phyloP scores from a whole-genome alignment of 495 filamentous ascomycete species.

The Hypoxylon fuscum region DNA sequence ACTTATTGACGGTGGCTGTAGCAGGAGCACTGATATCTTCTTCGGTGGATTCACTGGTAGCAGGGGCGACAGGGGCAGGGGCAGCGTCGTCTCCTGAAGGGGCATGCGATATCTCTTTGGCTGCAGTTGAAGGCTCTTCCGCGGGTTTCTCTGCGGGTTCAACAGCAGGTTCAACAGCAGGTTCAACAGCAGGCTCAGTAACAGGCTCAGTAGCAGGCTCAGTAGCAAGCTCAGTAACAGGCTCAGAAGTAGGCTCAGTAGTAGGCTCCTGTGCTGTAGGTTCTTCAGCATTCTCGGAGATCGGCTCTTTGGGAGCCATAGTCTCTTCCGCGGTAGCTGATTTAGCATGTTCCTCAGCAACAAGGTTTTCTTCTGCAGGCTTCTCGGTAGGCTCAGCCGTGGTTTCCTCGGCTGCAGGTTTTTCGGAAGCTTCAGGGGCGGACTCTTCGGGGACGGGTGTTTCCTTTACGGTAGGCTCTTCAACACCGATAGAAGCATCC shows the following conservation, averaged over 20 bases:
- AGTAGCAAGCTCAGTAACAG: background rate
- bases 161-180: background rate
- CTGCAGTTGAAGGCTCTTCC: background rate
- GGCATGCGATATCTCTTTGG: background rate
- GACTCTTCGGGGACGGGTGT: no score
- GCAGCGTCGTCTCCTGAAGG: background rate
- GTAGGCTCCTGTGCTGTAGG: background rate
- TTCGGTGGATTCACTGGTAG: background rate
- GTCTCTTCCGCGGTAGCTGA: background rate
- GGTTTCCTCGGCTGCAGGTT: background rate
- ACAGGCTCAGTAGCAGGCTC: slow-evolving; percentile 41
- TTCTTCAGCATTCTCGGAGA: background rate
- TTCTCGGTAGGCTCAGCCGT: background rate
- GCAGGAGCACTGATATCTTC: background rate
- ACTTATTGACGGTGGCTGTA: background rate
- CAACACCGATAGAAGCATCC: no score
- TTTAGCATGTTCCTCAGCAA: no score
- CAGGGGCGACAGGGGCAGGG: background rate
- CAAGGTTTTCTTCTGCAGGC: no score
- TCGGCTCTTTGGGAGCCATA: background rate
- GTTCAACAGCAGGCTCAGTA: slow-evolving; percentile 36
- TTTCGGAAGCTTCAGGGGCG: background rate
- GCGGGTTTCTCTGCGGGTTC: background rate
- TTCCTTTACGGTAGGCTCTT: no score
- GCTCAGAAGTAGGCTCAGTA: background rate